Conservation (phyloP, 208 protist genomes). For the Spongospora subterranea region DNA sequence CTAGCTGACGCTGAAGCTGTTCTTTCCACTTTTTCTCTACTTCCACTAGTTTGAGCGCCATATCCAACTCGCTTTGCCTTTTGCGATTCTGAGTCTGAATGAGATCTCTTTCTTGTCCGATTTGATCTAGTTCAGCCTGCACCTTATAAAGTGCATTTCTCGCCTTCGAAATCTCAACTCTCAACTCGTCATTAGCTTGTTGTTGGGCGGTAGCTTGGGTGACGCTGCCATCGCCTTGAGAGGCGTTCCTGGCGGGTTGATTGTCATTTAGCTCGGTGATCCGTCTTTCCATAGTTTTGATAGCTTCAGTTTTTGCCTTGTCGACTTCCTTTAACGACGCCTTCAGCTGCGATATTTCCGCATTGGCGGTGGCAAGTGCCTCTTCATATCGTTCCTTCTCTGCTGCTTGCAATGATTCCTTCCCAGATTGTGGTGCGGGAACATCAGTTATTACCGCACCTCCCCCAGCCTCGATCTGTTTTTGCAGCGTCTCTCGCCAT, state of each 20-base stretch:
- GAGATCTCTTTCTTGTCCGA: neutral
- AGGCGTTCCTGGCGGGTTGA: no score
- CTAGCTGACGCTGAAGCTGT: slow-evolving; percentile 23
- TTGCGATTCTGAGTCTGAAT: neutral
- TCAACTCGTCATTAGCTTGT: neutral
- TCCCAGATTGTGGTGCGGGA: neutral
- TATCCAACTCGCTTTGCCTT: neutral
- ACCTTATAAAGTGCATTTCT: neutral
- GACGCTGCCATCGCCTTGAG: no score
- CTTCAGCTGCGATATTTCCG: neutral
- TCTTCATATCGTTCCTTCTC: no score
- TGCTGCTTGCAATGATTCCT: neutral
- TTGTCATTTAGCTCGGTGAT: neutral
- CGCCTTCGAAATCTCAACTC: neutral
- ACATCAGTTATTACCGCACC: neutral
- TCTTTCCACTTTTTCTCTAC: neutral
- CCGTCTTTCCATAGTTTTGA: neutral
- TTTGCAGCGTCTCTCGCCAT: slow-evolving; percentile 39
- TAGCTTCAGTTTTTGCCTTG: neutral
- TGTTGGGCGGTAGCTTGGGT: no score
- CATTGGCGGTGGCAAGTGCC: neutral
- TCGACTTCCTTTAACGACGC: neutral
- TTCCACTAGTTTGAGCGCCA: neutral
- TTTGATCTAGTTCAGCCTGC: neutral
- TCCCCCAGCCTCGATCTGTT: slow-evolving; percentile 2